Percentiles rank a stretch among this genome's conserved stretches.
Evolutionary conservation across 2,329 filamentous ascomycete genomes (phyloP).

Genomic region (Exophiala xenobiotica): DNA sequence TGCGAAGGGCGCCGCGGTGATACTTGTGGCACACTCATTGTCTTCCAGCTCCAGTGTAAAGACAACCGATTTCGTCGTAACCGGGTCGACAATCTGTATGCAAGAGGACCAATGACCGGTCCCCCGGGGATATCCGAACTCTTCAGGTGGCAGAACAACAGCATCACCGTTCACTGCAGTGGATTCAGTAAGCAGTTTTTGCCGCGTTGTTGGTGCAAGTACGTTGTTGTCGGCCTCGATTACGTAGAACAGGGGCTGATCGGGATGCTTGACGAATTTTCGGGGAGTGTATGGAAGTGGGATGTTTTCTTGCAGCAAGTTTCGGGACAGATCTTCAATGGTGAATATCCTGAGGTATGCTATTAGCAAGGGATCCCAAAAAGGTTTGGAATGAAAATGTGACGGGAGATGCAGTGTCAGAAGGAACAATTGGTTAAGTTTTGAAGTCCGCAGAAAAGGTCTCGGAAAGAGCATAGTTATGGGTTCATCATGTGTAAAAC

Average conservation of each 20-base stretch:
- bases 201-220: constrained; percentile 72
- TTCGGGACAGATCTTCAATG: constrained; percentile 80
- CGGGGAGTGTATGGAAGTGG: constrained; percentile 87
- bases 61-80: constrained; percentile 69
- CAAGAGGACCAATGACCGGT: constrained; percentile 92
- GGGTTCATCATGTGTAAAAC: constrained; percentile 61
- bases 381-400: not conserved
- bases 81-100: constrained; percentile 85
- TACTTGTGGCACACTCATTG: constrained; percentile 88
- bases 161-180: constrained; percentile 69
- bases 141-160: constrained; percentile 68
- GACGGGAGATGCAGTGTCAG: constrained; percentile 57
- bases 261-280: constrained; percentile 81
- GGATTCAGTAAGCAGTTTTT: constrained; percentile 72
- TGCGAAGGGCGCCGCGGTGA: constrained; percentile 79
- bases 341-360: constrained; percentile 70
- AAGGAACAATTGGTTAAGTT: constrained; percentile 89
- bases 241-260: constrained; percentile 86
- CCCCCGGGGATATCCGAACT: constrained; percentile 85
- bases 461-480: constrained; percentile 43
- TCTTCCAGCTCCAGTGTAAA: constrained; percentile 79
- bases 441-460: constrained; percentile 47
- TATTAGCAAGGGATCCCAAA: constrained; percentile 11
- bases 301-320: constrained; percentile 81
- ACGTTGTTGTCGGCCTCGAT: constrained; percentile 93